Evolutionary conservation across 805 yeast genomes (phyloP).

Genomic region (Starmera caribaea): DNA sequence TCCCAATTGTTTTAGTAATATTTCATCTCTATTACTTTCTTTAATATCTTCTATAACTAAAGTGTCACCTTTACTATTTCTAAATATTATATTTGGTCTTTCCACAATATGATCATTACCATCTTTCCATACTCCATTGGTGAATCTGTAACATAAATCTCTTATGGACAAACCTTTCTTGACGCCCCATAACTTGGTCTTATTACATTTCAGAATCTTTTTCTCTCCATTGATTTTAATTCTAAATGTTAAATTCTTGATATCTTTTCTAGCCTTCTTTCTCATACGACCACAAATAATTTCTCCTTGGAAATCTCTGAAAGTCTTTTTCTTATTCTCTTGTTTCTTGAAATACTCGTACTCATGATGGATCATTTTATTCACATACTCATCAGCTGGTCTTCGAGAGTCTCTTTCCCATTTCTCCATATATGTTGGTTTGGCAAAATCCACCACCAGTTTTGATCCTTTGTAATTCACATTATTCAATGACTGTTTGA

Average conservation of each 20-base stretch:
- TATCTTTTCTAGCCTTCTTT: constrained; percentile 39
- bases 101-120: constrained; percentile 77
- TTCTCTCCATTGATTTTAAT: constrained; percentile 47
- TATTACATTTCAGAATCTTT: constrained; percentile 48
- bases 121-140: constrained; percentile 67
- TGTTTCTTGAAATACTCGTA: constrained; percentile 28
- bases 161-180: constrained; percentile 54
- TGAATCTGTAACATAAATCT: constrained; percentile 56
- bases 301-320: constrained; percentile 31
- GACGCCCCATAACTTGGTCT: constrained; percentile 86
- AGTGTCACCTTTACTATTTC: constrained; percentile 9
- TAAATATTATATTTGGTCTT: constrained; percentile 18
- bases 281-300: constrained; percentile 55
- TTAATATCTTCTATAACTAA: constrained; percentile 8
- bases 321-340: constrained; percentile 24
- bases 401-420: constrained; percentile 35
- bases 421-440: constrained; percentile 35
- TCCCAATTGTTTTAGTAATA: constrained; percentile 15
- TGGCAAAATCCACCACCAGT: constrained; percentile 53
- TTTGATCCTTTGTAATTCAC: constrained; percentile 67
- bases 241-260: constrained; percentile 52
- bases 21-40: constrained; percentile 7
- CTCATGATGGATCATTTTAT: constrained; percentile 27
- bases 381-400: constrained; percentile 17
- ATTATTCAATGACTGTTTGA: constrained; percentile 56